Evolutionary conservation across 805 yeast species (phyloP), one percentile per base, ranked within the genome.

Genomic region (Maudiozyma barnettii): DNA sequence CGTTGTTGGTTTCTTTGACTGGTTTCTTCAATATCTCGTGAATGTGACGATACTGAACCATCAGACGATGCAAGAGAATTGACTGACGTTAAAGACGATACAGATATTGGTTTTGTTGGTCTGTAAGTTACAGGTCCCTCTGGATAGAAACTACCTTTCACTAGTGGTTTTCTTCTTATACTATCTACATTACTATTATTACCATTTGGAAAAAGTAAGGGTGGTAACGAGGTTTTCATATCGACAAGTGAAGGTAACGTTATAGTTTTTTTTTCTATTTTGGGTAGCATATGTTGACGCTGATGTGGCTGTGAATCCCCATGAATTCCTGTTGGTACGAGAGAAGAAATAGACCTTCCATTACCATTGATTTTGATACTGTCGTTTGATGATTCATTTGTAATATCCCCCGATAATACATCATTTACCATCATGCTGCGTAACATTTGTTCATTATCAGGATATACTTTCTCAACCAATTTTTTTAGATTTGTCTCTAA

Each of bases 131-230:
- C 59, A 6, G 65, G 63, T 1, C 66, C 66, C 31, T 61, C 68
- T 5, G 68, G 66, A 40, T 64, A 64, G 14, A 60, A 52, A 52
- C 66, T 61, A 7, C 67, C 66, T 44, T 60, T 62, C 5, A 59
- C 58, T 23, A 62, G 57, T 2, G 54, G 44, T 37, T 50, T 56
- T 37, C 48, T 52, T 44, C 51, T 59, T 37, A 52, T 53, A 26
- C 50, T 50, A 13, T 14, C 31, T 2, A 45, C 21, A 9, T n/a
- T 7, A 22, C 20, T 19, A 2, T 22, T 35, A 23, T 22, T 35
- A 23, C 36, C 22, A 8, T 29, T 31, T 46, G 42, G 26, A 33
- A 35, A 5, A 20, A 26, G 14, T 10, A 43, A 26, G 8, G 45
- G 41, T 14, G 42, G 43, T 7, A 42, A 8, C n/a, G 39, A 18